phyloP scores from a whole-genome alignment of 257 asterid genomes.

The Solanum tarapatanum region DNA sequence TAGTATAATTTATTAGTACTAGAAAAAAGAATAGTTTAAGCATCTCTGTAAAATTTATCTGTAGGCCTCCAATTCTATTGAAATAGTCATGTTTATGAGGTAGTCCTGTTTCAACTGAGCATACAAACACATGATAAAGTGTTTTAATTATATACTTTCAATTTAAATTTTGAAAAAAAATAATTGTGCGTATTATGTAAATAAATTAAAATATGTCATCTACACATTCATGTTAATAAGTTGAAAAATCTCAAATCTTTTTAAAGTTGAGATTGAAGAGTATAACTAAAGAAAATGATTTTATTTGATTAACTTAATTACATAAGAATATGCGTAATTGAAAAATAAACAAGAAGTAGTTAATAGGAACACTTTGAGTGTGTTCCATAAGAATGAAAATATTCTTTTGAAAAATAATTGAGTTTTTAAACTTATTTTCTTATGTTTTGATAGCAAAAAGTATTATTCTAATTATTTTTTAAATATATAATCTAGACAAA shows the following conservation, averaged over 20 bases:
- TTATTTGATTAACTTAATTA: too few species aligned
- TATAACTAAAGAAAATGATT: neutral
- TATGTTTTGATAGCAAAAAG: too few species aligned
- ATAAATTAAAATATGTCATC: neutral
- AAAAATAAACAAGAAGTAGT: neutral
- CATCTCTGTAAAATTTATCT: too few species aligned
- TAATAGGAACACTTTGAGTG: neutral
- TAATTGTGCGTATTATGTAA: neutral
- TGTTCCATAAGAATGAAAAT: neutral
- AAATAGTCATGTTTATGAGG: neutral
- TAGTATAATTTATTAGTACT: too few species aligned
- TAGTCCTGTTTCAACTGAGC: neutral
- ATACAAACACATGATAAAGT: neutral
- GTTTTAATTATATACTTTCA: neutral
- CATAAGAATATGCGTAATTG: neutral
- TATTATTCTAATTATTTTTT: too few species aligned
- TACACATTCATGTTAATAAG: neutral
- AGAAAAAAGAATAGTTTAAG: neutral
- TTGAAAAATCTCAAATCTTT: neutral
- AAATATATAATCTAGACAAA: neutral
- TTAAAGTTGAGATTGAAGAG: neutral
- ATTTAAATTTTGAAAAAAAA: too few species aligned
- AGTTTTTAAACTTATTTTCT: neutral
- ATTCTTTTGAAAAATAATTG: too few species aligned
- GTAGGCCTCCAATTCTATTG: neutral